Conservation (phyloP, 2,329 filamentous ascomycete species). For the Apiospora rasikravindrae region DNA sequence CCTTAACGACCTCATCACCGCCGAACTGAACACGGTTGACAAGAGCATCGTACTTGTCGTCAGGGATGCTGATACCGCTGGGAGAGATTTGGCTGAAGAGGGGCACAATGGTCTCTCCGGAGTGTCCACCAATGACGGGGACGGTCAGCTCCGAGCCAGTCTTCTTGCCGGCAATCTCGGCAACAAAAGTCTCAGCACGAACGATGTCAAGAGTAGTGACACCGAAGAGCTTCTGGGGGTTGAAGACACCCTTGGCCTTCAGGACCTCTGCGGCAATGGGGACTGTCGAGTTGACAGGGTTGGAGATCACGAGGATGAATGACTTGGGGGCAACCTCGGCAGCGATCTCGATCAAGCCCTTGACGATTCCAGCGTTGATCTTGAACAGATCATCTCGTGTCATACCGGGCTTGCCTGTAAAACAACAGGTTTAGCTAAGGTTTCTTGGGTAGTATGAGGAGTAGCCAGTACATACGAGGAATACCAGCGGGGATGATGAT, state of each 20-base stretch:
- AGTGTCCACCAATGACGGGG: slow-evolving; percentile 96
- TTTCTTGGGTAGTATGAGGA: background rate
- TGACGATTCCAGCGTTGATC: slow-evolving; percentile 98
- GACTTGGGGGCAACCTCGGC: slow-evolving; percentile 91
- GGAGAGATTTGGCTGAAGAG: slow-evolving; percentile 93
- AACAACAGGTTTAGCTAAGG: slow-evolving; percentile 4
- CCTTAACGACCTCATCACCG: slow-evolving; percentile 95
- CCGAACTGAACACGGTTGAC: slow-evolving; percentile 97
- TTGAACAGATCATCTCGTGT: slow-evolving; percentile 99
- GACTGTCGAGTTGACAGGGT: slow-evolving; percentile 99
- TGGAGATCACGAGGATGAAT: slow-evolving; percentile 95
- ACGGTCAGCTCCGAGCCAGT: slow-evolving; percentile 84
- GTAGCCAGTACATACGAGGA: slow-evolving; percentile 71
- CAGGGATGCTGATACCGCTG: slow-evolving; percentile 73
- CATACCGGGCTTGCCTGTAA: slow-evolving; percentile 95
- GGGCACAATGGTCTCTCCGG: slow-evolving; percentile 96
- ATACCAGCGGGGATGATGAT: slow-evolving; percentile 98
- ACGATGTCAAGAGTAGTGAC: slow-evolving; percentile 99
- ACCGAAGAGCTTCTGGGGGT: slow-evolving; percentile 95
- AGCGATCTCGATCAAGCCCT: slow-evolving; percentile 86
- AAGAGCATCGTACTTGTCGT: slow-evolving; percentile 87
- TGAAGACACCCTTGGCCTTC: slow-evolving; percentile 90
- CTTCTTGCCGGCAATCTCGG: slow-evolving; percentile 80
- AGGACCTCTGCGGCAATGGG: slow-evolving; percentile 97
- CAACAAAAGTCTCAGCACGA: slow-evolving; percentile 95